Percentiles rank a stretch among this genome's conserved stretches.
phyloP scores from a whole-genome alignment of 2,329 filamentous ascomycete species.

The Neurospora sp. region DNA sequence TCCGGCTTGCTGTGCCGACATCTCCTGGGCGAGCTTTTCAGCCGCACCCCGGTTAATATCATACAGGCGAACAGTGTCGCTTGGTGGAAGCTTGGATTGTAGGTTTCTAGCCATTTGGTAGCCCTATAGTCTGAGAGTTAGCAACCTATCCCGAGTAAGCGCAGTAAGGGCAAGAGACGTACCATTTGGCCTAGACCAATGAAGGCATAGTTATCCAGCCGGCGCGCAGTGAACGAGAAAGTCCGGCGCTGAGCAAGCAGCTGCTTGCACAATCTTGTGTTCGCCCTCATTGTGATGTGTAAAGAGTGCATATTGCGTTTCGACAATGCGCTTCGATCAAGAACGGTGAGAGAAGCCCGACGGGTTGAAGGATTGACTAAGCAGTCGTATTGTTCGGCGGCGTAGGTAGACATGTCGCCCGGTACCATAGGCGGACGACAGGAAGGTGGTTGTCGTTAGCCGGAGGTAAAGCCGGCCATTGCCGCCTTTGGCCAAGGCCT shows the following conservation, averaged over 20 bases:
- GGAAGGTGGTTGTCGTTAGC: conserved; percentile 9
- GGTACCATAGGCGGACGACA: background rate
- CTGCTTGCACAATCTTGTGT: conserved; percentile 17
- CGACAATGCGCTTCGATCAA: background rate
- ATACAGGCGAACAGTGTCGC: conserved; percentile 42
- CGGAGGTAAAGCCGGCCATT: conserved; percentile 26
- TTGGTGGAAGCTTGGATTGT: conserved; percentile 42
- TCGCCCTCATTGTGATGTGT: conserved; percentile 12
- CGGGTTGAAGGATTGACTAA: background rate
- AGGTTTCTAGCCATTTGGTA: conserved; percentile 56
- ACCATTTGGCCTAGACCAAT: conserved; percentile 54
- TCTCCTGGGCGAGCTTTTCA: conserved; percentile 37
- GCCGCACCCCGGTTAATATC: conserved; percentile 44
- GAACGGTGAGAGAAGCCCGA: background rate
- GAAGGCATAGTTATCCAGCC: conserved; percentile 46
- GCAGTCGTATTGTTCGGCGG: background rate
- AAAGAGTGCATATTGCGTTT: background rate
- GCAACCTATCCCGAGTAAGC: conserved; percentile 3
- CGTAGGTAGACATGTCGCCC: background rate
- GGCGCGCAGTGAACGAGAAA: conserved; percentile 39
- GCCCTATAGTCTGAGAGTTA: conserved; percentile 29
- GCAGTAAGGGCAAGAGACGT: conserved; percentile 15
- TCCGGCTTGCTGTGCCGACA: conserved; percentile 28
- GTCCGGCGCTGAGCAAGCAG: conserved; percentile 29
- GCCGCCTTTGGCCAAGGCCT: conserved; percentile 21